Base-by-base conservation (phyloP, 2,329 filamentous ascomycete genomes). In the Penicillium nordicum region DNA sequence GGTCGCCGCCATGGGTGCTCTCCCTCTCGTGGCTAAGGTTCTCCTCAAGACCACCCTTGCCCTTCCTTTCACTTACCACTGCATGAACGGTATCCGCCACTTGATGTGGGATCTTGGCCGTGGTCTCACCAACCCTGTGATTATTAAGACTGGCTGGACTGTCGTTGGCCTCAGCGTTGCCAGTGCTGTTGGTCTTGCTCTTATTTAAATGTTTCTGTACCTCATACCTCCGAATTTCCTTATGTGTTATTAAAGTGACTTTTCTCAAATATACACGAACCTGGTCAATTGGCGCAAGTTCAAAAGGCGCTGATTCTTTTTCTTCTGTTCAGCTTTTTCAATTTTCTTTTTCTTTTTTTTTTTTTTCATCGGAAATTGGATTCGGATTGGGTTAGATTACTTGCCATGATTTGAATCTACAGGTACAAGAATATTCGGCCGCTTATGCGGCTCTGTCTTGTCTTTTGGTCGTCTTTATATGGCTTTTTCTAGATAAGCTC, bases 61-160 rank as follows among this genome's bases (percentile, higher is more conserved):
- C 16, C 74, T 84, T 61, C 86, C 86, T 4, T 89, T 90, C 72
- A 84, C 84, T 48, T 90, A 83, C 75, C 88, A 90, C 74, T 75
- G 71, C 59, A 78, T 87, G 67, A 89, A 89, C 70, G 88, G 87
- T n/a, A 36, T 90, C 21, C 82, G 88, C 69, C 87, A 90, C 82
- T 78, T 90, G 79, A 69, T 80, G 16, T 90, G 88, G 88, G 88
- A 90, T 78, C 74, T 82, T 38, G 86, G 84, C 50, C 77, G 78
- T 65, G 78, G 80, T 49, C 81, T 90, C 59, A 81, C 77, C 67
- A 89, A 89, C 71, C 77, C 82, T 74, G 77, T 82, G 68, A 86
- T 90, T 58, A 83, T 84, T 64, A 78, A 78, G 74, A 86, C 83
- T 1, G 87, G 87, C 16, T 89, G 86, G 84, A 70, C 78, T 40